Conservation (phyloP, 73 alveolate genomes). For the Paramecium primaurelia region DNA sequence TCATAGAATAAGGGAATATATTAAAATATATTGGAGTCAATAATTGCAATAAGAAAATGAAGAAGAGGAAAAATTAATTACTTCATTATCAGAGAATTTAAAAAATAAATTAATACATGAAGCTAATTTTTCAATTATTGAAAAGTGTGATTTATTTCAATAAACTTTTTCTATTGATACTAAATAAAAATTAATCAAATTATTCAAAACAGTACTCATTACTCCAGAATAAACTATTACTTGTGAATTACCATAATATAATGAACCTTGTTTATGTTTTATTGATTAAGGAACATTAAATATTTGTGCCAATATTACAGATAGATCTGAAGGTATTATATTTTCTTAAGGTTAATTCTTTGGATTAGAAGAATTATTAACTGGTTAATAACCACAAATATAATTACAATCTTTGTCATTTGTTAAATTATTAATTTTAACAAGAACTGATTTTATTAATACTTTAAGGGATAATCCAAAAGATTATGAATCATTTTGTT, state of each 20-base stretch:
- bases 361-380: slow-evolving; percentile 3
- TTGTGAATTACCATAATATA: not conserved
- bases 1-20: slow-evolving; percentile 31
- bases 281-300: not conserved
- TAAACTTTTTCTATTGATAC: not conserved
- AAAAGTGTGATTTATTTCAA: slow-evolving; percentile 1
- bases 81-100: slow-evolving; percentile 1
- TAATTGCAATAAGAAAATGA: not conserved
- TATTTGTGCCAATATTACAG: not conserved
- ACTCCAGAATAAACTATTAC: slow-evolving; percentile 15
- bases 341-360: not conserved
- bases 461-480: not conserved
- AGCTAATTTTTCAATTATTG: not conserved
- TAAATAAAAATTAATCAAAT: not conserved
- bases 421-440: not conserved
- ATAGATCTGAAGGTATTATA: not conserved
- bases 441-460: not conserved
- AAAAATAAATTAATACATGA: not conserved
- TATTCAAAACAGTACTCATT: not conserved
- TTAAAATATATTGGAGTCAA: slow-evolving; percentile 35
- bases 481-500: slow-evolving; percentile 26
- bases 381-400: not conserved
- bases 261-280: not conserved
- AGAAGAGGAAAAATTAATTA: not conserved
- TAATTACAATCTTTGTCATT: not conserved